Evolutionary conservation across 768 basidiomycete species (phyloP).

Genomic region (Boletellus emodensis): DNA sequence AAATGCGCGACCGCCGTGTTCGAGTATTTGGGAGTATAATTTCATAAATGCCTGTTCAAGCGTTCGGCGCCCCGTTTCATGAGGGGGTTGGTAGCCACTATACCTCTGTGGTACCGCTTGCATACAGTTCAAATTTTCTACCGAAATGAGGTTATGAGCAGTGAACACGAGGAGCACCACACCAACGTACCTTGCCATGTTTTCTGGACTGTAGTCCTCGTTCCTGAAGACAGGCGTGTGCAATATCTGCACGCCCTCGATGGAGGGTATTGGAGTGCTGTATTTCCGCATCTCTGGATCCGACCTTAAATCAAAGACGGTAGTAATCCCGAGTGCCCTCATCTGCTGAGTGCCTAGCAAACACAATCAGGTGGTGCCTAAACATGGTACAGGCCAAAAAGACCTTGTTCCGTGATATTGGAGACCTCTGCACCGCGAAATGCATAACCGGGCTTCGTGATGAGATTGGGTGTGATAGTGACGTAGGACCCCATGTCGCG

Average conservation of each 20-base stretch:
- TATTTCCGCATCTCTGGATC: slow-evolving; percentile 78
- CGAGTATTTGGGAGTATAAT: slow-evolving; percentile 76
- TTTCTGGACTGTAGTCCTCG: slow-evolving; percentile 80
- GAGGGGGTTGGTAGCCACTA: neutral
- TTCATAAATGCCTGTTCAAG: slow-evolving; percentile 67
- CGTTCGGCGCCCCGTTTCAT: neutral
- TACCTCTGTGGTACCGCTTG: slow-evolving; percentile 78
- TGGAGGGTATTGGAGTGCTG: slow-evolving; percentile 55
- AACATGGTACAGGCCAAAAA: neutral
- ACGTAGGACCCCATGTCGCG: slow-evolving; percentile 68
- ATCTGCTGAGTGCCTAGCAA: slow-evolving; percentile 54
- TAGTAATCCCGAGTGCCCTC: slow-evolving; percentile 57
- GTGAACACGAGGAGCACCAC: neutral
- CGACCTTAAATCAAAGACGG: slow-evolving; percentile 74
- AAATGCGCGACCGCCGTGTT: slow-evolving; percentile 65
- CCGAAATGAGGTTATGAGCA: slow-evolving; percentile 11
- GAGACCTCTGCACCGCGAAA: slow-evolving; percentile 75
- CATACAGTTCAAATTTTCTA: slow-evolving; percentile 55
- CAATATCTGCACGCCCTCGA: slow-evolving; percentile 59
- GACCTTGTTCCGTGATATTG: slow-evolving; percentile 65
- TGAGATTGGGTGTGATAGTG: slow-evolving; percentile 43
- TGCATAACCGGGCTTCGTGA: slow-evolving; percentile 54
- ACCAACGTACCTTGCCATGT: slow-evolving; percentile 75
- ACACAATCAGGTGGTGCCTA: slow-evolving; percentile 1
- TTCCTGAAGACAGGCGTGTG: slow-evolving; percentile 61